Evolutionary conservation across 1,284 basidiomycete genomes (phyloP).

Genomic region (Wolfiporia cocos): DNA sequence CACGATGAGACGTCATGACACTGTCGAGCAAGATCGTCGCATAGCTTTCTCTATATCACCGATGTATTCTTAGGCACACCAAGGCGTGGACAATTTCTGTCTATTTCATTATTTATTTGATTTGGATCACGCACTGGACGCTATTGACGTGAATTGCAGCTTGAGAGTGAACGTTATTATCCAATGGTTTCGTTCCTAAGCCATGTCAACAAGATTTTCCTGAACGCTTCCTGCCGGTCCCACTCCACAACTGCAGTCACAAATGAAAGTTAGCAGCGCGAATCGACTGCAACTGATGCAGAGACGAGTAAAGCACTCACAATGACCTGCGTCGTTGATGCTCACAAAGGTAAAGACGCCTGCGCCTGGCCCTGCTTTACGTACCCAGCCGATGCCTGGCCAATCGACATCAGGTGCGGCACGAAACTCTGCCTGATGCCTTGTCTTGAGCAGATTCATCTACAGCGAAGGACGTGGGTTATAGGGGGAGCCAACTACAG

Average conservation of each 20-base stretch:
- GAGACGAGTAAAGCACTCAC: conserved; percentile 1
- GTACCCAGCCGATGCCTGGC: conserved; percentile 7
- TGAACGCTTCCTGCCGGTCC: conserved; percentile 4
- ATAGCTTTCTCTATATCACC: too few species aligned
- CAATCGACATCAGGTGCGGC: conserved; percentile 4
- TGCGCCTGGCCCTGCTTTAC: conserved; percentile 1
- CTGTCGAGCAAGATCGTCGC: too few species aligned
- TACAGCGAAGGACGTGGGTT: neutral
- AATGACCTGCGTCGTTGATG: conserved; percentile 5
- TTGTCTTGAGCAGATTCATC: conserved; percentile 5
- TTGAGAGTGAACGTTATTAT: neutral
- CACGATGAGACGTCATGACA: too few species aligned
- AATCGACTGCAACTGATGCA: neutral
- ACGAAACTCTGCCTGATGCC: conserved; percentile 3
- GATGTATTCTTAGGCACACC: too few species aligned
- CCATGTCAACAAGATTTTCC: conserved; percentile 4
- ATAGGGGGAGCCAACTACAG: neutral
- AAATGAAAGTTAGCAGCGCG: neutral
- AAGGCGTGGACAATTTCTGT: too few species aligned
- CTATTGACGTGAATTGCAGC: too few species aligned
- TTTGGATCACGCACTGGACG: too few species aligned
- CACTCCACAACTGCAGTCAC: conserved; percentile 2
- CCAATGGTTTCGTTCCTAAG: conserved; percentile 3
- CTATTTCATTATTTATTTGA: too few species aligned
- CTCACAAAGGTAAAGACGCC: conserved; percentile 4